Percentiles rank a stretch among this genome's conserved stretches.
phyloP scores from a whole-genome alignment of 352 stramenopile species.

The Blastocystis sp. region DNA sequence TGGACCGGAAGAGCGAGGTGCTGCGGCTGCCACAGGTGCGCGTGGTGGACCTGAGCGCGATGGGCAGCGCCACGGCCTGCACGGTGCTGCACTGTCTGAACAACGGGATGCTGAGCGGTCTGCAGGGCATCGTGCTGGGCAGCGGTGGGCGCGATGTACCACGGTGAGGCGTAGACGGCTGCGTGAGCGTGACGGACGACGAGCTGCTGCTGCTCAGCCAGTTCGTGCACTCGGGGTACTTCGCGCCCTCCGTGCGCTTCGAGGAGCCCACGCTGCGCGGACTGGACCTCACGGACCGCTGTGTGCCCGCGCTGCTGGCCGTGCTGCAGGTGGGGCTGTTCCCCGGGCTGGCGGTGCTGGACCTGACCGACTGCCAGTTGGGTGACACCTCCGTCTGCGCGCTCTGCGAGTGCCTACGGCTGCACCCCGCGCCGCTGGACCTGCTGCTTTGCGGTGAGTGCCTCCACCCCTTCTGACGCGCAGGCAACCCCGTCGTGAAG shows the following conservation, averaged over 20 bases:
- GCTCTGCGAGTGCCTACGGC: not conserved
- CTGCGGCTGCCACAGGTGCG: constrained; percentile 7
- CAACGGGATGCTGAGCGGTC: not conserved
- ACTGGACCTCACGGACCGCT: not conserved
- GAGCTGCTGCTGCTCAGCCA: constrained; percentile 11
- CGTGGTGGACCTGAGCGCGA: not conserved
- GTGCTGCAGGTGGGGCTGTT: constrained; percentile 20
- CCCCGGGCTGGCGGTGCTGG: not conserved
- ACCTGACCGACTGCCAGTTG: not conserved
- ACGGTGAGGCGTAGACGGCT: not conserved
- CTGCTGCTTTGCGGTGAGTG: not conserved
- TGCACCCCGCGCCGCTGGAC: not conserved
- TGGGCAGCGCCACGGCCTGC: too few species aligned
- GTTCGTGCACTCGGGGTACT: constrained; percentile 23
- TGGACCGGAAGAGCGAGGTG: not conserved
- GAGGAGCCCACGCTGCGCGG: not conserved
- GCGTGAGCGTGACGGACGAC: not conserved
- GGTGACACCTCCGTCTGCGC: not conserved
- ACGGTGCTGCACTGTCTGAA: not conserved
- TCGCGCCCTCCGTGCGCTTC: not conserved
- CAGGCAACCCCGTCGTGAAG: constrained; percentile 25
- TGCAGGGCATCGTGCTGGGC: not conserved
- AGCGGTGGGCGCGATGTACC: not conserved
- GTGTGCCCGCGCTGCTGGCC: not conserved
- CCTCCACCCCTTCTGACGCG: not conserved